Base-by-base conservation (phyloP, 1,284 basidiomycete genomes). In the Sporisorium iseilematis-ciliati region DNA sequence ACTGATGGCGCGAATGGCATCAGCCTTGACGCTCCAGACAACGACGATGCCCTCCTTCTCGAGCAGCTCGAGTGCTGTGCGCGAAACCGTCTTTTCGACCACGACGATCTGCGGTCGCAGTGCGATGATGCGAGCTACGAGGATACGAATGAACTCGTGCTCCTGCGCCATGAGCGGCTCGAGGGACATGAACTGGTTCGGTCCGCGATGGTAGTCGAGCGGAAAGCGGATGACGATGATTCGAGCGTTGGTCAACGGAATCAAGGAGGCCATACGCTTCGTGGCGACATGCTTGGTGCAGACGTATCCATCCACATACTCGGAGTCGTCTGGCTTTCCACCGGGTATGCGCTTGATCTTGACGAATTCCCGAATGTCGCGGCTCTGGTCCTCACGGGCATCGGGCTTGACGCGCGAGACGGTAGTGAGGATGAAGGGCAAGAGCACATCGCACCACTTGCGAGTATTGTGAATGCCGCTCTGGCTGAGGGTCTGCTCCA, bases 301-400 rank as follows among this genome's bases (percentile, higher is more conserved):
- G 53, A 99, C 95, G 11, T 93, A 94, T 3, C 97, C 97, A 73
- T 96, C 93, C 54, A 99, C 93, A 81, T 96, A 99, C 87, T 98
- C 95, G 12, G 94, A 97, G 84, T 99, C 94, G 33, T 88, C 89
- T 38, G 95, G 94, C 55, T 89, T 88, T 12, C 97, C 97, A 14
- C 97, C 97, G 0, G 97, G 95, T 20, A 99, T 92, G 86, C 97
- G 96, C 88, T 99, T 99, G 86, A 99, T 95, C 88, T 99, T 99
- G 75, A 99, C 93, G 79, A 97, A 97, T 29, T 92, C 90, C 51
- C 96, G 89, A 21, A 97, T 92, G 85, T 99, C 96, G 89, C 97
- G 95, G 33, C 86, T 86, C 80, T 97, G 95, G 57, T 93, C 92
- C 3, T 85, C 85, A 12, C 86, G 85, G 2, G 87, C 85, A 46